These are phyloP conservation scores for Triticum timopheevii DNA, from an alignment of 176 grass and related monocot genomes.

Conservation along the genomic window DNA sequence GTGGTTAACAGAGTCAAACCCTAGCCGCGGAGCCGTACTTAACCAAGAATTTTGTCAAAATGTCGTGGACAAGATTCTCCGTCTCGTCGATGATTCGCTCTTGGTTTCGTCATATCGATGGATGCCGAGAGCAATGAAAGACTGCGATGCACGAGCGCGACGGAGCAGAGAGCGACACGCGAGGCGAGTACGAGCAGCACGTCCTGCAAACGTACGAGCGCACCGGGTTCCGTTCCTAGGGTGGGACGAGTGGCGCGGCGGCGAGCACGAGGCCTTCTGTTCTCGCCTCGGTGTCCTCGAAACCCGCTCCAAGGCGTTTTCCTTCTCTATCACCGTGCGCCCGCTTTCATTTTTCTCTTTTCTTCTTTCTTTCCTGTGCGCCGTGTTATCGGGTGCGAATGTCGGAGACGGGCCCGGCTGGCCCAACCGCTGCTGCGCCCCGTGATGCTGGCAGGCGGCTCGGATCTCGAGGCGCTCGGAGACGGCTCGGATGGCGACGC, in stretches of 20 bases:
- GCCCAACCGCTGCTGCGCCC: conserved; percentile 21
- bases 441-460: not conserved
- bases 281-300: conserved; percentile 11
- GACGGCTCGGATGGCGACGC: no score
- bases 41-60: not conserved
- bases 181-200: not conserved
- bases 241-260: not conserved
- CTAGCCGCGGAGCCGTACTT: not conserved
- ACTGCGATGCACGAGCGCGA: not conserved
- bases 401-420: not conserved
- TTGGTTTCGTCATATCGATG: no score
- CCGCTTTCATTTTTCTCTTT: no score
- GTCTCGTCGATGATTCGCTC: not conserved
- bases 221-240: no score
- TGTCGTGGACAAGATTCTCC: not conserved
- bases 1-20: no score
- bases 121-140: no score
- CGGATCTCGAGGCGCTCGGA: not conserved
- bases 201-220: not conserved
- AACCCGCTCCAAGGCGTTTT: not conserved
- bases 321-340: no score
- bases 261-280: conserved; percentile 35
- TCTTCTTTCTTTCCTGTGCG: no score
- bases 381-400: not conserved
- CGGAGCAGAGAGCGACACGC: not conserved